Evolutionary conservation across 1,139 yeast genomes (phyloP), one percentile per base, ranked within the genome.

Genomic region (Saccharomyces hybrid): DNA sequence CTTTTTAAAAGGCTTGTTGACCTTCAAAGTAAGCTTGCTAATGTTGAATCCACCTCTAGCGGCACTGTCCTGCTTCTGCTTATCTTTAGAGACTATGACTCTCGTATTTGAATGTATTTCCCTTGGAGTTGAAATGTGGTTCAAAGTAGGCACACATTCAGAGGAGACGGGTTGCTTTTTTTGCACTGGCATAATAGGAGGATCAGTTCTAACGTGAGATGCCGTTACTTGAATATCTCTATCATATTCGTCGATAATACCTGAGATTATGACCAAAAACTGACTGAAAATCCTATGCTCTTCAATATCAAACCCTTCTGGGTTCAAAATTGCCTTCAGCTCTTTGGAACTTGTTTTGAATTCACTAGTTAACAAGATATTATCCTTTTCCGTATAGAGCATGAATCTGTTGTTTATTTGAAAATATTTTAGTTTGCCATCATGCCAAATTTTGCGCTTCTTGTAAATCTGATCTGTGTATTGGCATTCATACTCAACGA

Each of bases 371-470:
- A 66, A 53, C 49, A 59, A 50, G 5, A 57, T 56, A 29, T 61
- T 58, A 16, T 59, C 67, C 8, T 60, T 66, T n/a, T 58, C 57
- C 8, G 64, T 50, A 49, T 59, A 65, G 23, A 67, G 56, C 48
- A 57, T 58, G 49, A 67, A 61, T 32, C 61, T 59, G 50, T 58
- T 64, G 46, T 60, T 64, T n/a, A 55, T 26, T 38, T 59, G 53
- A 28, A 52, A 60, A 48, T 58, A 63, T 49, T 60, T 67, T 42
- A 68, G 48, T 42, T 55, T 63, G 11, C 71, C 71, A 57, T 68
- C 71, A 52, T 68, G 70, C 71, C 71, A 68, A 5, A 61, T 51
- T 53, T 68, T 68, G 51, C 62, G 70, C 53, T 68, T 68, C 59
- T 67, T 67, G 47, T 61, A 57, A 7, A 68, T 50, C 32, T 68